Evolutionary conservation across 1,139 yeast species (phyloP).

Genomic region (Debaryomycetaceae sp.): DNA sequence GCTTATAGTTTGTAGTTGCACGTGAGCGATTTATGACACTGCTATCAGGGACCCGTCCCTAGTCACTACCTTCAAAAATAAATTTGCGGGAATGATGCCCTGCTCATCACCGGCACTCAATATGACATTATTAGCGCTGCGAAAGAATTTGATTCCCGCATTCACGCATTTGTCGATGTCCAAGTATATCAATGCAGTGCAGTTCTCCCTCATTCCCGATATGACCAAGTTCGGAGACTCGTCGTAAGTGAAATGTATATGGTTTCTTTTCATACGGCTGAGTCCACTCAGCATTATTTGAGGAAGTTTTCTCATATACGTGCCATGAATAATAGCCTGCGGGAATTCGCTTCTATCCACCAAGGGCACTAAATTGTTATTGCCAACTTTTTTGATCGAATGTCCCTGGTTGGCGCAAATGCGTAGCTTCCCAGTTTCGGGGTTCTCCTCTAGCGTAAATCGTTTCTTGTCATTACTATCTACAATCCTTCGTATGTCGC

Average conservation of each 20-base stretch:
- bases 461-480: constrained; percentile 65
- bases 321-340: constrained; percentile 69
- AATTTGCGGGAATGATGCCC: constrained; percentile 48
- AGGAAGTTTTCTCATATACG: constrained; percentile 48
- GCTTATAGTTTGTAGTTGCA: too few relatives aligned
- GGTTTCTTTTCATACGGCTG: constrained; percentile 69
- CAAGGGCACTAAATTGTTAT: constrained; percentile 34
- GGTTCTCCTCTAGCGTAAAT: constrained; percentile 35
- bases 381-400: constrained; percentile 48
- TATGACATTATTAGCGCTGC: constrained; percentile 71
- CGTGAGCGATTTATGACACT: too few relatives aligned
- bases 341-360: constrained; percentile 29
- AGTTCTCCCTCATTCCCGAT: constrained; percentile 68
- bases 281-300: constrained; percentile 59
- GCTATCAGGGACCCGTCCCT: too few relatives aligned
- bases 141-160: constrained; percentile 52
- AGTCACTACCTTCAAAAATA: constrained; percentile 37
- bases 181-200: constrained; percentile 60
- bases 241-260: constrained; percentile 62
- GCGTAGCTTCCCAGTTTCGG: constrained; percentile 8
- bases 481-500: constrained; percentile 62
- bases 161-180: constrained; percentile 45
- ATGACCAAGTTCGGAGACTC: constrained; percentile 38
- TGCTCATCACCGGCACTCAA: constrained; percentile 56
- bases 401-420: constrained; percentile 96